These are phyloP conservation scores for Pseudoneurospora amorphoporcata DNA, from an alignment of 495 filamentous ascomycete genomes.

Conservation along the genomic window DNA sequence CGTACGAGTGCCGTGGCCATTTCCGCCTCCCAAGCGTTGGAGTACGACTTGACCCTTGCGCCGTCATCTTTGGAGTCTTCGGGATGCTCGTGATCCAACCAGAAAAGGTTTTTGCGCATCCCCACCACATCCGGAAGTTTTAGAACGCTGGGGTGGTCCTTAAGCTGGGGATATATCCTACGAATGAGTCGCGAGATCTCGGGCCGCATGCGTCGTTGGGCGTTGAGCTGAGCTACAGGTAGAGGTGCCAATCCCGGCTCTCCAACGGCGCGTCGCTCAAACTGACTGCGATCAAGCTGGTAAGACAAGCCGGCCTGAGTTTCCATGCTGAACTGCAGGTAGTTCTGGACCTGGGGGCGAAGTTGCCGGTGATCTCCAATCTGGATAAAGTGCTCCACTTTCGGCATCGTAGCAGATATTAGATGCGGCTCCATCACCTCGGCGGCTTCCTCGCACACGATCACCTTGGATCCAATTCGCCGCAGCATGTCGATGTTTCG, in stretches of 20 bases:
- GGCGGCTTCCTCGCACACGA: constrained; percentile 70
- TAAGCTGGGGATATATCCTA: constrained; percentile 53
- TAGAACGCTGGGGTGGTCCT: constrained; percentile 44
- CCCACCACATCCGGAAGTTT: constrained; percentile 52
- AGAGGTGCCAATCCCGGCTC: constrained; percentile 9
- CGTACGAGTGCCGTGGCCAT: constrained; percentile 56
- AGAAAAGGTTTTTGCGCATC: constrained; percentile 58
- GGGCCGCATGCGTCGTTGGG: constrained; percentile 54
- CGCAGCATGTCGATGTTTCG: constrained; percentile 52
- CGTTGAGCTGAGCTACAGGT: constrained; percentile 34
- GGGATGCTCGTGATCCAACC: constrained; percentile 55
- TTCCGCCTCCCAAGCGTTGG: constrained; percentile 59
- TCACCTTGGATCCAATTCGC: constrained; percentile 51
- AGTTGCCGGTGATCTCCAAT: constrained; percentile 74
- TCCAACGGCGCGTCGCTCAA: constrained; percentile 19
- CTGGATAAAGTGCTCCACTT: constrained; percentile 59
- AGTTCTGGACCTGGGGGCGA: constrained; percentile 40
- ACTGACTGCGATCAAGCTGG: constrained; percentile 19
- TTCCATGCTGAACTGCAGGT: constrained; percentile 15
- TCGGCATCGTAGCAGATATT: constrained; percentile 57
- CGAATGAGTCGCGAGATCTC: constrained; percentile 54
- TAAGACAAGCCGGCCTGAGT: constrained; percentile 7
- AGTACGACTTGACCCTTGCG: constrained; percentile 45
- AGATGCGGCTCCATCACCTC: constrained; percentile 67
- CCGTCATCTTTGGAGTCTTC: constrained; percentile 45